These are phyloP conservation scores for Eucalyptus sp. DNA, from an alignment of 345 rosid species.

Conservation along the genomic window DNA sequence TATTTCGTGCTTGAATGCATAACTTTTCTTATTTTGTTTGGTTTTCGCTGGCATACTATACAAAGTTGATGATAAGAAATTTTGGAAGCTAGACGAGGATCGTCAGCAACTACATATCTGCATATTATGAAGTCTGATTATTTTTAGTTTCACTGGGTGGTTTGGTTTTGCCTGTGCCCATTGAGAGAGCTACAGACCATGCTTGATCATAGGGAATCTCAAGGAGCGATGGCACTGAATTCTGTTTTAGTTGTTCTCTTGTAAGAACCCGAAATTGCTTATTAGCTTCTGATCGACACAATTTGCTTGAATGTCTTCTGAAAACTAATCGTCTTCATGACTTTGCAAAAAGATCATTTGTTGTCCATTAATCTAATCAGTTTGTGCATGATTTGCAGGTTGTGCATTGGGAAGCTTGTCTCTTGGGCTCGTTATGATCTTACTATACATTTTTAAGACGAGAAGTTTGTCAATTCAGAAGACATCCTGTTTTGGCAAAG, in stretches of 20 bases:
- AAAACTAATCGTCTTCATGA: neutral
- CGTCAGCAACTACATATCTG: neutral
- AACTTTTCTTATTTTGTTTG: neutral
- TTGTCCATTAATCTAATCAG: neutral
- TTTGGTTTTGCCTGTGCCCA: neutral
- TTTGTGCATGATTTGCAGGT: neutral
- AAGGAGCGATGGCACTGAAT: neutral
- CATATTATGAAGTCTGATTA: neutral
- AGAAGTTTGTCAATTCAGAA: neutral
- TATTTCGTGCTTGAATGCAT: neutral
- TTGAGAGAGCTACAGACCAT: neutral
- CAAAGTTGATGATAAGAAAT: neutral
- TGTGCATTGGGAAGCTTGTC: conserved; percentile 7
- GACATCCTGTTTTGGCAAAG: neutral
- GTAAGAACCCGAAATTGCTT: neutral
- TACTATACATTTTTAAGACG: neutral
- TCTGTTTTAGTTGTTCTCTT: neutral
- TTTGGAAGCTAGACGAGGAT: neutral
- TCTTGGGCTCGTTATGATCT: neutral
- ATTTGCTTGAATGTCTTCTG: neutral
- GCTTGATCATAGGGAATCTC: neutral
- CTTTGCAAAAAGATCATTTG: neutral
- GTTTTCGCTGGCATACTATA: neutral
- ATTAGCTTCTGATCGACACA: neutral
- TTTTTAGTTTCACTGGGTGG: neutral